A percentile compares a stretch with the other conserved stretches of the same genome.
Conservation (phyloP, 805 yeast genomes). For the Wickerhamiella kazuoi region DNA sequence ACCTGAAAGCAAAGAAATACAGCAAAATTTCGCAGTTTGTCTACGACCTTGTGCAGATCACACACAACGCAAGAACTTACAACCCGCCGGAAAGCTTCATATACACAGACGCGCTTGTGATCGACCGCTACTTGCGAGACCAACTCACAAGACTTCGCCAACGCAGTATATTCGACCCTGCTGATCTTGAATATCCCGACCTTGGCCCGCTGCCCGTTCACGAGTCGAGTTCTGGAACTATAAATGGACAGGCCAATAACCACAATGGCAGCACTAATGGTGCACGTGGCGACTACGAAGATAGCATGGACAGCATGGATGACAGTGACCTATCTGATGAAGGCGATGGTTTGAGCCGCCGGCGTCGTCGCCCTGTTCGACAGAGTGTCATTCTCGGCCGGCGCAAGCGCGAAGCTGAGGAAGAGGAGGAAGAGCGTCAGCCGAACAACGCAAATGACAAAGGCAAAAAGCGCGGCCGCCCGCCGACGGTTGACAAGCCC, state of each 20-base stretch:
- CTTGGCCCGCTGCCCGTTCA: slow-evolving; percentile 53
- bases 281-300: not conserved
- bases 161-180: slow-evolving; percentile 23
- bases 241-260: no score
- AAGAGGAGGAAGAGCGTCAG: slow-evolving; percentile 18
- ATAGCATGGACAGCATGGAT: slow-evolving; percentile 7
- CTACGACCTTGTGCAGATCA: slow-evolving; percentile 62
- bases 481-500: slow-evolving; percentile 80
- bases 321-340: slow-evolving; percentile 15
- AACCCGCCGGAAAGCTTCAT: slow-evolving; percentile 54
- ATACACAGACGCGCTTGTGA: slow-evolving; percentile 46
- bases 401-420: slow-evolving; percentile 14
- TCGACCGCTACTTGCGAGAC: slow-evolving; percentile 34
- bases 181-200: slow-evolving; percentile 35
- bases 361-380: slow-evolving; percentile 14
- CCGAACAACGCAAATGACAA: slow-evolving; percentile 18
- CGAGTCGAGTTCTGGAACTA: no score
- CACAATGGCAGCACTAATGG: slow-evolving; percentile 1
- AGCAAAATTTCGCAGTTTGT: slow-evolving; percentile 48
- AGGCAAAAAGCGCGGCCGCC: slow-evolving; percentile 65
- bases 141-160: slow-evolving; percentile 31
- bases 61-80: slow-evolving; percentile 79
- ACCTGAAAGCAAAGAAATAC: slow-evolving; percentile 38
- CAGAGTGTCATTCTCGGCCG: slow-evolving; percentile 12
- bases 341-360: slow-evolving; percentile 16